Conservation (phyloP, 164 flowering plant genomes). For the Sedum album region DNA sequence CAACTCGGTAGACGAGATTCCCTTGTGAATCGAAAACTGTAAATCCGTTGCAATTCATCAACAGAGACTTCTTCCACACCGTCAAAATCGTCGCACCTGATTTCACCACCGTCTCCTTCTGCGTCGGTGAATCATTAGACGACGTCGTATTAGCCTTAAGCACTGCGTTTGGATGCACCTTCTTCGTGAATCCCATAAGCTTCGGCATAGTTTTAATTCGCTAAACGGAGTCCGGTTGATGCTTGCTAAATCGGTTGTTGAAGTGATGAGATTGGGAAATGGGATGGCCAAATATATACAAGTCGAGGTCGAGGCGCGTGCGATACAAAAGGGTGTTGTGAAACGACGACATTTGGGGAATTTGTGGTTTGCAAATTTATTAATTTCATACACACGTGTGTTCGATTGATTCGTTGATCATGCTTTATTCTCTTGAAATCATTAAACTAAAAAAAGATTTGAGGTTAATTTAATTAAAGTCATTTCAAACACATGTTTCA, state of each 20-base stretch:
- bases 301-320: too few relatives aligned
- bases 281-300: too few relatives aligned
- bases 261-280: too few relatives aligned
- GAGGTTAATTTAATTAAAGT: too few relatives aligned
- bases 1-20: conserved; percentile 3
- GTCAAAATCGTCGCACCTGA: not conserved
- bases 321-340: too few relatives aligned
- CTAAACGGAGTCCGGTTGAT: too few relatives aligned
- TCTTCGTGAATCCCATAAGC: not conserved
- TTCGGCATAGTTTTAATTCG: not conserved
- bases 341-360: too few relatives aligned
- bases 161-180: conserved; percentile 6
- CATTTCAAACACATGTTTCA: not conserved
- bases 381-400: not conserved
- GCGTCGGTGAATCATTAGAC: not conserved
- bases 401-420: too few relatives aligned
- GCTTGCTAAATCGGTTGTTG: too few relatives aligned
- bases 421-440: too few relatives aligned
- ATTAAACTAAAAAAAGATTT: too few relatives aligned
- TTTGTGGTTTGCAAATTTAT: too few relatives aligned
- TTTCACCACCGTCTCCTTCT: not conserved
- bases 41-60: conserved; percentile 9
- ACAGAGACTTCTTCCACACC: conserved; percentile 10
- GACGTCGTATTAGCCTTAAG: not conserved
- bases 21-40: conserved; percentile 6